A percentile compares a stretch with the other conserved stretches of the same genome.
Conservation (phyloP, 2,329 filamentous ascomycete species). For the Bimuria novae-zelandiae region DNA sequence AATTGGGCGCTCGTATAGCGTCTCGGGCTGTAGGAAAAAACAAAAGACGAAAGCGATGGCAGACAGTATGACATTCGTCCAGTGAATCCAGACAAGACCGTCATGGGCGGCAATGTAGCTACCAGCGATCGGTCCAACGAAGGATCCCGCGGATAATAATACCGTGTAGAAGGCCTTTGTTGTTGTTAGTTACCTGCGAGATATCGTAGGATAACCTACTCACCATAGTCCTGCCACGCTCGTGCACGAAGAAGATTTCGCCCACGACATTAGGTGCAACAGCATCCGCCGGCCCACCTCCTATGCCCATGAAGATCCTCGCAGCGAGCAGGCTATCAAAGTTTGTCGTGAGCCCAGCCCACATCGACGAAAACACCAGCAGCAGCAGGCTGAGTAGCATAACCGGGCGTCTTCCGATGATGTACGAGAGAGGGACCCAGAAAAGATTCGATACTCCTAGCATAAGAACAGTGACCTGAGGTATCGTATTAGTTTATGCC, state of each 20-base stretch:
- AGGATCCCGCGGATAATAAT: conserved; percentile 44
- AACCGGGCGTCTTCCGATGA: conserved; percentile 47
- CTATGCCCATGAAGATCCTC: conserved; percentile 46
- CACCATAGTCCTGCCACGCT: conserved; percentile 48
- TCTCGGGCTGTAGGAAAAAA: conserved; percentile 48
- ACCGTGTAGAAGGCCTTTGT: conserved; percentile 51
- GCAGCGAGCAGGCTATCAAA: conserved; percentile 46
- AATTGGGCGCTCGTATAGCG: conserved; percentile 43
- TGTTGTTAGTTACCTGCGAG: no score
- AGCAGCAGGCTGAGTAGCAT: conserved; percentile 44
- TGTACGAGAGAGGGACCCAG: conserved; percentile 50
- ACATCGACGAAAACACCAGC: conserved; percentile 42
- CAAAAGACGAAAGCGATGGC: conserved; percentile 39
- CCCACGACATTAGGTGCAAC: conserved; percentile 49
- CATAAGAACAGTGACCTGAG: conserved; percentile 41
- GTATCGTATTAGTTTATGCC: no score
- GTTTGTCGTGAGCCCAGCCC: conserved; percentile 46
- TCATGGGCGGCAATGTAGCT: conserved; percentile 47
- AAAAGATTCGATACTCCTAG: conserved; percentile 46
- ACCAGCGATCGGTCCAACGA: conserved; percentile 46
- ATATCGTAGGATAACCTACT: no score
- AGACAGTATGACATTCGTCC: conserved; percentile 46
- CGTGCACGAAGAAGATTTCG: conserved; percentile 50
- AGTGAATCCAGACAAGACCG: conserved; percentile 48
- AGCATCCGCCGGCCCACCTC: conserved; percentile 45